phyloP scores from a whole-genome alignment of 768 basidiomycete species.

The Hypsizygus marmoreus region DNA sequence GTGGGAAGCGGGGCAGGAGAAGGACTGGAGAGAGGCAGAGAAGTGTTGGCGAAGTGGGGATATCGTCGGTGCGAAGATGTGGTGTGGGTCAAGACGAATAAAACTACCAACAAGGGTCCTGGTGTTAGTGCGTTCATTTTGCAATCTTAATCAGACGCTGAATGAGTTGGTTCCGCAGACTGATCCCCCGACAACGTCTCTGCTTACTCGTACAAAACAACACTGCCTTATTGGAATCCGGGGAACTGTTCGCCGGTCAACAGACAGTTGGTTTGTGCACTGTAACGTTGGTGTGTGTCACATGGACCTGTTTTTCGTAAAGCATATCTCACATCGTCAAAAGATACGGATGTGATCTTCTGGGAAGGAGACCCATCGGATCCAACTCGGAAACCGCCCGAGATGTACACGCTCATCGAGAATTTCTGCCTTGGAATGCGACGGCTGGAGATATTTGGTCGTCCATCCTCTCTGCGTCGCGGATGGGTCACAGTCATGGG shows the following conservation, averaged over 20 bases:
- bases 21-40: constrained; percentile 89
- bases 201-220: constrained; percentile 89
- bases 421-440: constrained; percentile 96
- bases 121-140: constrained; percentile 52
- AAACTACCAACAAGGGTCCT: constrained; percentile 66
- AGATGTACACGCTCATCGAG: constrained; percentile 94
- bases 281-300: constrained; percentile 85
- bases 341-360: constrained; percentile 95
- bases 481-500: constrained; percentile 92
- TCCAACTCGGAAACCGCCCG: constrained; percentile 87
- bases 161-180: constrained; percentile 46
- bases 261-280: constrained; percentile 96
- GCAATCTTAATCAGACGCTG: constrained; percentile 7
- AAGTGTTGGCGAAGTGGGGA: constrained; percentile 92
- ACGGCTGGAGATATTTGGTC: constrained; percentile 88
- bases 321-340: not conserved
- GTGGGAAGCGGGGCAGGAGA: constrained; percentile 90
- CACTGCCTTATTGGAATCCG: constrained; percentile 97
- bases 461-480: constrained; percentile 67
- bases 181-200: constrained; percentile 81
- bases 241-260: constrained; percentile 92
- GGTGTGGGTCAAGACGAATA: constrained; percentile 97
- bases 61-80: constrained; percentile 95
- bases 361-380: constrained; percentile 93
- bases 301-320: constrained; percentile 14